A percentile compares a stretch with the other conserved stretches of the same genome.
Conservation (phyloP, 106 monocot genomes). For the Agapanthus africanus region DNA sequence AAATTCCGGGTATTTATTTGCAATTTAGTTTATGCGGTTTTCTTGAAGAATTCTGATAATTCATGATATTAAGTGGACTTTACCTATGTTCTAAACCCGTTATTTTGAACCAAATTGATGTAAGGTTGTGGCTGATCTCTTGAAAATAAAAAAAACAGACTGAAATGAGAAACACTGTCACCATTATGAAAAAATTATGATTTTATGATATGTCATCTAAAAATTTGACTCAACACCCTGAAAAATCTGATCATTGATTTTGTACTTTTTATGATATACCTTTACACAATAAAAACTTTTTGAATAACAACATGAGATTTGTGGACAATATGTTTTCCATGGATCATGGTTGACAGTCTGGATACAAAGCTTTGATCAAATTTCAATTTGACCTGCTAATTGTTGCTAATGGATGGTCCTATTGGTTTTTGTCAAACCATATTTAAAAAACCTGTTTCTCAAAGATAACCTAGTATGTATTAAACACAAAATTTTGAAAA, state of each 20-base stretch:
- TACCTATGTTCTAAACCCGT: background rate
- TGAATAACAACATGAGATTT: background rate
- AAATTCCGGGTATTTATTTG: too few species aligned
- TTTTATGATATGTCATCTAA: too few species aligned
- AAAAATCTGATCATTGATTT: too few species aligned
- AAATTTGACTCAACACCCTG: too few species aligned
- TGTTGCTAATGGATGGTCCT: background rate
- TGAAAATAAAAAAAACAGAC: background rate
- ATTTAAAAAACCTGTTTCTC: too few species aligned
- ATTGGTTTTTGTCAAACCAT: too few species aligned
- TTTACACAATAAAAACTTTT: background rate
- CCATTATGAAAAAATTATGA: too few species aligned
- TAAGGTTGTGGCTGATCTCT: background rate
- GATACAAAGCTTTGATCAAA: background rate
- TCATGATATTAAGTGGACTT: background rate
- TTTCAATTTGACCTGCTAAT: constrained; percentile 1
- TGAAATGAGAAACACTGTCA: background rate
- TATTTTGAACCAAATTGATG: background rate
- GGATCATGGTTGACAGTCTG: background rate
- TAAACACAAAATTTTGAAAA: too few species aligned
- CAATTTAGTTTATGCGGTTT: too few species aligned
- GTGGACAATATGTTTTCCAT: background rate
- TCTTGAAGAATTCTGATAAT: too few species aligned
- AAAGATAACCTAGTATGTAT: too few species aligned
- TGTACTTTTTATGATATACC: too few species aligned